phyloP scores from a whole-genome alignment of 2,329 filamentous ascomycete genomes.

The Microsporum ferrugineum region DNA sequence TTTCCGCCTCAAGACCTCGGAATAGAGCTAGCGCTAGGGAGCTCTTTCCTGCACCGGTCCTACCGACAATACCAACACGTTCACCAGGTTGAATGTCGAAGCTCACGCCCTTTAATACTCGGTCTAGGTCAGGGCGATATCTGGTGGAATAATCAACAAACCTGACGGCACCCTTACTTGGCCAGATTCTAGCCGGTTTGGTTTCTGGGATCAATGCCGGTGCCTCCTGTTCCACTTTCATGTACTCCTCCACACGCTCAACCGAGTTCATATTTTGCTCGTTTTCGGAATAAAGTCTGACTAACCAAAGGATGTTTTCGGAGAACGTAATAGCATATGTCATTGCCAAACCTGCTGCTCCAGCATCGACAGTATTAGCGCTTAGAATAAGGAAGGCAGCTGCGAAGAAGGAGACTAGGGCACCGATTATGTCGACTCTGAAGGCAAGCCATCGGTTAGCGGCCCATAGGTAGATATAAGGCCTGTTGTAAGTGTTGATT shows the following conservation, averaged over 20 bases:
- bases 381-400: conserved; percentile 81
- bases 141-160: conserved; percentile 83
- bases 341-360: conserved; percentile 82
- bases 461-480: conserved; percentile 93
- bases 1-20: conserved; percentile 81
- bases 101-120: conserved; percentile 68
- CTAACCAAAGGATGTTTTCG: conserved; percentile 93
- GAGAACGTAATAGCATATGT: conserved; percentile 96
- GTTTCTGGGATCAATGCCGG: conserved; percentile 63
- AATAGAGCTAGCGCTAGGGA: conserved; percentile 88
- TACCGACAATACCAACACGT: conserved; percentile 91
- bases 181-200: conserved; percentile 71
- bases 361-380: conserved; percentile 72
- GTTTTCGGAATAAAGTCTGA: conserved; percentile 84
- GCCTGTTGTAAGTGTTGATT: conserved; percentile 82
- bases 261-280: conserved; percentile 99
- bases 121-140: conserved; percentile 77
- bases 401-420: conserved; percentile 85
- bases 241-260: conserved; percentile 92
- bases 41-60: conserved; percentile 93
- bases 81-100: conserved; percentile 79
- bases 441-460: conserved; percentile 95
- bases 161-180: conserved; percentile 70
- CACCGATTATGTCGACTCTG: conserved; percentile 79
- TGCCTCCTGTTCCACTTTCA: conserved; percentile 92